Conservation (phyloP, 257 asterid genomes). For the Capsicum chinense region DNA sequence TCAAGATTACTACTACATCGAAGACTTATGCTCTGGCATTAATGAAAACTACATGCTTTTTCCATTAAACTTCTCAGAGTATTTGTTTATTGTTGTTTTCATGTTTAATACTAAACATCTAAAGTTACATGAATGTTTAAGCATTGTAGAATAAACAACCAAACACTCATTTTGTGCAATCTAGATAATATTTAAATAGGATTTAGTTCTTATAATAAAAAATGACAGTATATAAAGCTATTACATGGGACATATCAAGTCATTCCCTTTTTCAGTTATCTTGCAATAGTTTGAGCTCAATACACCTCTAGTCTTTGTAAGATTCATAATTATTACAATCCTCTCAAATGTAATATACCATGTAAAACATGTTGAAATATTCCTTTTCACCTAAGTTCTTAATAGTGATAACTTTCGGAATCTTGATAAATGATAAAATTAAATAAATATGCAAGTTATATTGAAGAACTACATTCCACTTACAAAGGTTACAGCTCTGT, state of each 20-base stretch:
- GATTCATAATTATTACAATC: background rate
- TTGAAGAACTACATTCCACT: constrained; percentile 40
- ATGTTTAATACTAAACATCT: background rate
- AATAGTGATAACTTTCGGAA: background rate
- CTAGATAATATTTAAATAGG: background rate
- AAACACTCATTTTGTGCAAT: background rate
- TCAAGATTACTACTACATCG: background rate
- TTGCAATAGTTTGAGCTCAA: background rate
- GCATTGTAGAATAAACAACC: background rate
- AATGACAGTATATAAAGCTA: background rate
- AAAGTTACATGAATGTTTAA: background rate
- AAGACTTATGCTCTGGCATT: background rate
- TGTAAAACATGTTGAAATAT: constrained; percentile 51
- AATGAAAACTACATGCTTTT: background rate
- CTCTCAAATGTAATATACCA: background rate
- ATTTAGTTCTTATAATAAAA: background rate
- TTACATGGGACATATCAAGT: background rate
- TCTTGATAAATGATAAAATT: background rate
- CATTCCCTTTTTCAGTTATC: background rate
- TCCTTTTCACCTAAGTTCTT: background rate
- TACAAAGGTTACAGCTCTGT: constrained; percentile 75
- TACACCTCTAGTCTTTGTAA: background rate
- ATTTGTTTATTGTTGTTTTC: background rate
- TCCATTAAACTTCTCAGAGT: background rate
- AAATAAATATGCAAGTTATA: background rate